These are phyloP conservation scores for Centrapalus pauciflorus DNA, from an alignment of 129 eudicot species.

Conservation along the genomic window DNA sequence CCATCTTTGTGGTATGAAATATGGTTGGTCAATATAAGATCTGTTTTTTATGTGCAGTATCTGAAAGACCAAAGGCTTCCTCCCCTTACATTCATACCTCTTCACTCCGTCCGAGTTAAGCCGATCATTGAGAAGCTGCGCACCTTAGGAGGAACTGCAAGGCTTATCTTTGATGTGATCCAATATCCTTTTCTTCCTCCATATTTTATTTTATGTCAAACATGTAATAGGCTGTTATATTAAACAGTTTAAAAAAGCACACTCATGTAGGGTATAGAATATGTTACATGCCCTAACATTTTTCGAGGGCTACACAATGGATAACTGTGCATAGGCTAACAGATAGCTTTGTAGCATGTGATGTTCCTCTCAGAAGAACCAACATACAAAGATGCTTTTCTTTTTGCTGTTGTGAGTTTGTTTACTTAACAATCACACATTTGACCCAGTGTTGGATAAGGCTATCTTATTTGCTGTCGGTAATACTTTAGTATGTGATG, in stretches of 20 bases:
- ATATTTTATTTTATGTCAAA: conserved; percentile 4
- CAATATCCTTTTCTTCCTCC: conserved; percentile 67
- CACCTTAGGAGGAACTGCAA: conserved; percentile 87
- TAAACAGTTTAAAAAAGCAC: background rate
- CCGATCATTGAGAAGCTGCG: conserved; percentile 84
- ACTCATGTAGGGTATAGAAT: background rate
- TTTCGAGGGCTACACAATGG: background rate
- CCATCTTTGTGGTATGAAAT: background rate
- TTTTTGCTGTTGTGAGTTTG: too few relatives aligned
- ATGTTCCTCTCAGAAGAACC: background rate
- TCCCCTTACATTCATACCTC: conserved; percentile 97
- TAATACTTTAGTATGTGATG: conserved; percentile 94
- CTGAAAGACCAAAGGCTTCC: conserved; percentile 98
- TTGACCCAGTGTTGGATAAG: conserved; percentile 77
- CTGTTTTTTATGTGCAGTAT: conserved; percentile 47
- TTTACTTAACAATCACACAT: conserved; percentile 67
- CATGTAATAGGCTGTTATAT: background rate
- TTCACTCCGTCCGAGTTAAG: conserved; percentile 86
- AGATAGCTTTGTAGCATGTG: background rate
- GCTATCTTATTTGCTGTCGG: conserved; percentile 95
- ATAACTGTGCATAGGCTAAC: background rate
- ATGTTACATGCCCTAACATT: background rate
- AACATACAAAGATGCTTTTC: background rate
- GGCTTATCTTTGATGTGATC: conserved; percentile 82
- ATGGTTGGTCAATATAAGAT: background rate